Percentiles rank a stretch among this genome's conserved stretches.
Conservation (phyloP, 2,329 filamentous ascomycete species). For the Pyricularia sp. region DNA sequence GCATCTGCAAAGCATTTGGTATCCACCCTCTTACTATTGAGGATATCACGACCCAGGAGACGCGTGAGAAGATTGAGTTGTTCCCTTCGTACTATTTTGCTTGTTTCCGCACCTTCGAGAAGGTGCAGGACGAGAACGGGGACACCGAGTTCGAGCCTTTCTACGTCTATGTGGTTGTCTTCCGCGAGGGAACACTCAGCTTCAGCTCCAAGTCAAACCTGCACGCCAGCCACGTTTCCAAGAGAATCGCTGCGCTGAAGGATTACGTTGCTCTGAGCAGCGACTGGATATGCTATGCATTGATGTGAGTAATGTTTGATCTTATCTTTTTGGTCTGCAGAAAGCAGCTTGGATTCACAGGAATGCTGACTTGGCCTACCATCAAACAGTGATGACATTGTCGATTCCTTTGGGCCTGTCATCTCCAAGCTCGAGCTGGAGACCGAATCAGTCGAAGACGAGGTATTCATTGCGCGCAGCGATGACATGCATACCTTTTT, state of each 20-base stretch:
- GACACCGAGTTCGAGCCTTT: slow-evolving; percentile 86
- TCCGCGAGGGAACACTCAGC: slow-evolving; percentile 87
- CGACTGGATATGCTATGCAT: slow-evolving; percentile 97
- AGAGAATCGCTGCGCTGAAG: slow-evolving; percentile 83
- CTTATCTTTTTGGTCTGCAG: slow-evolving; percentile 9
- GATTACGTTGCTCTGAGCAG: slow-evolving; percentile 92
- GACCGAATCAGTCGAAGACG: slow-evolving; percentile 88
- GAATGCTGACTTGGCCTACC: slow-evolving; percentile 14
- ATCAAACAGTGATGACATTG: slow-evolving; percentile 74
- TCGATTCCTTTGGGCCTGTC: slow-evolving; percentile 86
- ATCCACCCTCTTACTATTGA: slow-evolving; percentile 94
- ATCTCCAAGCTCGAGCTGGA: slow-evolving; percentile 81
- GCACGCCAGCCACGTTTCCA: slow-evolving; percentile 81
- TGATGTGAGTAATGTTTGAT: slow-evolving; percentile 60
- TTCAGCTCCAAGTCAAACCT: slow-evolving; percentile 87
- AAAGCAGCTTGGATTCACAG: background rate
- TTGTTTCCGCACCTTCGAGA: slow-evolving; percentile 86
- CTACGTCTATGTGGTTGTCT: slow-evolving; percentile 95
- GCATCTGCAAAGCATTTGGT: slow-evolving; percentile 87
- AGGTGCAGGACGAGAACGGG: slow-evolving; percentile 66
- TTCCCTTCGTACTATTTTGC: slow-evolving; percentile 98
- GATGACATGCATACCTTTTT: slow-evolving; percentile 86
- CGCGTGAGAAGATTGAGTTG: slow-evolving; percentile 95
- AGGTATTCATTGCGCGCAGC: slow-evolving; percentile 83
- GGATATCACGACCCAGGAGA: slow-evolving; percentile 91